These are phyloP conservation scores for Chaetomium fimeti DNA, from an alignment of 495 filamentous ascomycete genomes.

Conservation along the genomic window DNA sequence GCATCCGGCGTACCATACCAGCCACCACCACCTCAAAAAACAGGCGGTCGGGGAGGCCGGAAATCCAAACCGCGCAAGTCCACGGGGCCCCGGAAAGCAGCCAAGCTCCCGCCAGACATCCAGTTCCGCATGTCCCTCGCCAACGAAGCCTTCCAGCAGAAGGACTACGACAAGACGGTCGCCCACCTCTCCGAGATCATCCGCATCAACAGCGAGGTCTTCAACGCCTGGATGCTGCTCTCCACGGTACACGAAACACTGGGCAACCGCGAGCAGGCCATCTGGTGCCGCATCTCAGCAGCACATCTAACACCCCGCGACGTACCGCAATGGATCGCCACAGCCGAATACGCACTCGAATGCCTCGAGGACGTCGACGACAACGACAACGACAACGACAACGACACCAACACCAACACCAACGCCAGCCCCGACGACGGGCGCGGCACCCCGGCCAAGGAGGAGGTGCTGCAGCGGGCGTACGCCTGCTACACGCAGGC, in stretches of 20 bases:
- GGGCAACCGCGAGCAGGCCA: slow-evolving; percentile 64
- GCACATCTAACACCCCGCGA: slow-evolving; percentile 70
- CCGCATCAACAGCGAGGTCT: slow-evolving; percentile 79
- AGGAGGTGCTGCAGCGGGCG: slow-evolving; percentile 53
- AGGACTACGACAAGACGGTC: slow-evolving; percentile 62
- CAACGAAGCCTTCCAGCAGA: slow-evolving; percentile 65
- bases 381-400: slow-evolving; percentile 38
- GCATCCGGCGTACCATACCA: slow-evolving; percentile 20
- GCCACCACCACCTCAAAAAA: slow-evolving; percentile 14
- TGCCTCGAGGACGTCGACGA: slow-evolving; percentile 55
- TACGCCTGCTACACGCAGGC: slow-evolving; percentile 70
- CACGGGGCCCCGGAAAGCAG: slow-evolving; percentile 67
- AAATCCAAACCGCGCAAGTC: slow-evolving; percentile 28
- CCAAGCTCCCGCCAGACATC: slow-evolving; percentile 72
- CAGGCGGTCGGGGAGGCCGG: slow-evolving; percentile 9
- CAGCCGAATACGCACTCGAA: slow-evolving; percentile 61
- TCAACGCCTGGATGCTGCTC: slow-evolving; percentile 70
- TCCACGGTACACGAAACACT: slow-evolving; percentile 69
- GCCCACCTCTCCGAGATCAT: slow-evolving; percentile 66
- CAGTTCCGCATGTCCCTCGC: slow-evolving; percentile 69
- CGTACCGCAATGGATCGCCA: slow-evolving; percentile 63
- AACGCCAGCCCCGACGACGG: too few relatives aligned
- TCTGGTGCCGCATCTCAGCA: slow-evolving; percentile 66
- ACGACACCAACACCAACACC: too few relatives aligned
- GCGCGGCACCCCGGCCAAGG: slow-evolving; percentile 41